Base-by-base conservation (phyloP, 1,139 yeast genomes). In the Candida glucosophila region DNA sequence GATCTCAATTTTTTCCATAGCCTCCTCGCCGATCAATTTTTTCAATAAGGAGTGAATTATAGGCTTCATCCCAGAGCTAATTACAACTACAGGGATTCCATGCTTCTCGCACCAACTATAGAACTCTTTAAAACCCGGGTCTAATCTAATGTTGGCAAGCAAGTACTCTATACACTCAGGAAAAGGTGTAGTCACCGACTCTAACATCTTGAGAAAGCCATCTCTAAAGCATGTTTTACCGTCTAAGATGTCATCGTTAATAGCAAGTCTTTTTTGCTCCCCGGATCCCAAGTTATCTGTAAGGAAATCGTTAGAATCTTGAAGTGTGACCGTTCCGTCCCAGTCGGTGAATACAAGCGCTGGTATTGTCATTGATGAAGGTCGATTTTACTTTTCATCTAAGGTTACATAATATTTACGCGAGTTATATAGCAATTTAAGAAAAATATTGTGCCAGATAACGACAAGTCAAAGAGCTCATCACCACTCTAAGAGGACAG, bases 281-380 rank as follows among this genome's bases (percentile, higher is more conserved):
- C 98, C 98, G 52, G 85, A 81, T 4, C 99, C 99, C 17, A 80
- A 61, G 43, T 72, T 73, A 48, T 90, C 97, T 12, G 97, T 86
- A 37, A 90, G 60, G 51, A 67, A 80, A 52, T 90, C 97, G 48
- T 90, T 92, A 36, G 95, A 82, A 51, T 90, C 98, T 49, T 71
- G 69, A 34, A 82, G 61, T 11, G 98, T 90, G 37, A 90, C 93
- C 5, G 98, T 90, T 13, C 98, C 98, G 52, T 90, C 98, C 76
- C 93, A 90, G 55, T 90, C 98, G 27, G 96, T 82, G 59, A 90
- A 90, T 20, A 90, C 80, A 43, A 90, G 83, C 30, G 93, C 90
- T 39, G 17, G 15, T 13, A n/a, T 20, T 17, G 14, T 19, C 37
- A 30, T 31, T n/a, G n/a, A n/a, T n/a, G n/a, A n/a, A n/a, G n/a